Percentiles rank a stretch among this genome's conserved stretches.
Conservation (phyloP, 257 asterid genomes). For the Hygrophila difformis region DNA sequence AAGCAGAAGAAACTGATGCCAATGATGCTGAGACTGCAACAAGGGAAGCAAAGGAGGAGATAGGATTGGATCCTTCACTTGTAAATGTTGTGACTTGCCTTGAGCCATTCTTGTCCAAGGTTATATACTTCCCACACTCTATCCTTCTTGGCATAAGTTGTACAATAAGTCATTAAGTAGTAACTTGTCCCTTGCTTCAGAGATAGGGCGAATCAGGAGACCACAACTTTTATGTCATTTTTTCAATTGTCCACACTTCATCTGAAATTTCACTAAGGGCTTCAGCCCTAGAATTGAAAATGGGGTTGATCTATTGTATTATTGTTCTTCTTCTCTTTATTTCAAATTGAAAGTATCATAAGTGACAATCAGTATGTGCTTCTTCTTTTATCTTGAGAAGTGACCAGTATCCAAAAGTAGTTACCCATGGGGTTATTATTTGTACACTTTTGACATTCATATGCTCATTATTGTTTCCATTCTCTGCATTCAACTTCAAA, state of each 20-base stretch:
- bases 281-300: not conserved
- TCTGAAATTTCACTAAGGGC: not conserved
- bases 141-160: not conserved
- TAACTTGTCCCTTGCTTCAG: not conserved
- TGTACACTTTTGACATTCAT: too few relatives aligned
- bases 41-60: conserved; percentile 93
- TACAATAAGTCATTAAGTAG: not conserved
- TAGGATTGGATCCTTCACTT: conserved; percentile 77
- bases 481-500: too few relatives aligned
- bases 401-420: too few relatives aligned
- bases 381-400: too few relatives aligned
- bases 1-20: conserved; percentile 77
- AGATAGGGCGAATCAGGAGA: not conserved
- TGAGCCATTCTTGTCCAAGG: conserved; percentile 96
- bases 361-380: too few relatives aligned
- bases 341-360: too few relatives aligned
- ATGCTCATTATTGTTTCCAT: too few relatives aligned
- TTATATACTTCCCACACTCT: conserved; percentile 12
- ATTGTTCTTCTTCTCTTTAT: too few relatives aligned
- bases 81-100: conserved; percentile 77
- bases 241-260: not conserved
- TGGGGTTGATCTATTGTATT: too few relatives aligned
- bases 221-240: not conserved
- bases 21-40: conserved; percentile 78
- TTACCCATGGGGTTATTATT: too few relatives aligned